Conservation (phyloP, 192 early-diverging fungal species). For the Podila verticillata region DNA sequence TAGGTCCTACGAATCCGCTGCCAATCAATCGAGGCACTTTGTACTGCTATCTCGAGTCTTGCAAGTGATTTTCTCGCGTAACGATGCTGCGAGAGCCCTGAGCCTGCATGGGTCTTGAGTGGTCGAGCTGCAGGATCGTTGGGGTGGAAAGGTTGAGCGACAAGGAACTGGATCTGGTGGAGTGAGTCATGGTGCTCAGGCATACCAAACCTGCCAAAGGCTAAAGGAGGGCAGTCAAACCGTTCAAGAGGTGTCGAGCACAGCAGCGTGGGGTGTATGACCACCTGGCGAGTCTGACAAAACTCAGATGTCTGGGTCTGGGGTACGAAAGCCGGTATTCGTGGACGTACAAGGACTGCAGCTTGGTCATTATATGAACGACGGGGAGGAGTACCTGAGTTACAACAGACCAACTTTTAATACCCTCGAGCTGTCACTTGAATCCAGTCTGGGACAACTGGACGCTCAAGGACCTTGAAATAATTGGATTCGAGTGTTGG, state of each 20-base stretch:
- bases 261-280: too few relatives aligned
- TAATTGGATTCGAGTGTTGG: conserved; percentile 10
- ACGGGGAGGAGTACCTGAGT: background rate
- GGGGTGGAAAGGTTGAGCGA: background rate
- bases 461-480: conserved; percentile 1
- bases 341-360: background rate
- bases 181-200: too few relatives aligned
- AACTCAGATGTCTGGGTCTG: background rate
- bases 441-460: background rate
- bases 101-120: background rate
- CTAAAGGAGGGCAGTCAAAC: too few relatives aligned
- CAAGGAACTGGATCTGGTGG: background rate
- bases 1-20: too few relatives aligned
- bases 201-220: too few relatives aligned
- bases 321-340: background rate
- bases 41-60: too few relatives aligned
- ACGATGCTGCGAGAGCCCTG: background rate
- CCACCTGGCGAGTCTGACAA: background rate
- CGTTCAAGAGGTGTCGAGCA: too few relatives aligned
- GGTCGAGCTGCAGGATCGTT: background rate
- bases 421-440: background rate
- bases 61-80: too few relatives aligned
- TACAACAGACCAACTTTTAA: background rate
- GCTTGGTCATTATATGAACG: too few relatives aligned
- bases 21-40: too few relatives aligned